Evolutionary conservation across 2,329 filamentous ascomycete genomes (phyloP).

Genomic region (Sporothrix luriei): DNA sequence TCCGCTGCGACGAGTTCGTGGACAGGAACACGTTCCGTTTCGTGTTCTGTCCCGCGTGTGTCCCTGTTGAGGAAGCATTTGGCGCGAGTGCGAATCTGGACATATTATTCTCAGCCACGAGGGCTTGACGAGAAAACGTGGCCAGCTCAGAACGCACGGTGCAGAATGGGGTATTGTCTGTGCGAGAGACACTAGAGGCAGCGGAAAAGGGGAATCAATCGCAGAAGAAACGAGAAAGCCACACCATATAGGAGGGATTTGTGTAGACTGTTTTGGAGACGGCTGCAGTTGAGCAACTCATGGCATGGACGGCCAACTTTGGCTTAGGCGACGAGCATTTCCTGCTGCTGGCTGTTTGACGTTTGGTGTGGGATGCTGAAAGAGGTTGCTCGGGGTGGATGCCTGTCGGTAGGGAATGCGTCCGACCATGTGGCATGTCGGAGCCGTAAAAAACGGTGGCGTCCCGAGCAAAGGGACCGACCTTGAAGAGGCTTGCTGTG

Average conservation of each 20-base stretch:
- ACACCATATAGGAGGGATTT: too few relatives aligned
- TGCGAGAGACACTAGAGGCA: too few relatives aligned
- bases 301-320: background rate
- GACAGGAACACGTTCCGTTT: background rate
- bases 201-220: too few relatives aligned
- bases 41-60: background rate
- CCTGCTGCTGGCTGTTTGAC: too few relatives aligned
- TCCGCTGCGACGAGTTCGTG: background rate
- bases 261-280: too few relatives aligned
- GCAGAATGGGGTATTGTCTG: background rate
- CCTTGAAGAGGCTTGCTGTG: background rate
- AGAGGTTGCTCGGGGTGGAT: too few relatives aligned
- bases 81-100: background rate
- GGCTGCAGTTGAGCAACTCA: too few relatives aligned
- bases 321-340: background rate
- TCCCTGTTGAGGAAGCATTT: background rate
- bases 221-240: too few relatives aligned
- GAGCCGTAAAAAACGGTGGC: background rate
- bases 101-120: background rate
- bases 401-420: too few relatives aligned
- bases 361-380: too few relatives aligned
- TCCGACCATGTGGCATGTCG: constrained; percentile 9
- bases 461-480: background rate
- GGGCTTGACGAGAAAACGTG: background rate
- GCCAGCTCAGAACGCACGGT: background rate